phyloP scores from a whole-genome alignment of 306 rosid species.

The Fagus sylvatica region DNA sequence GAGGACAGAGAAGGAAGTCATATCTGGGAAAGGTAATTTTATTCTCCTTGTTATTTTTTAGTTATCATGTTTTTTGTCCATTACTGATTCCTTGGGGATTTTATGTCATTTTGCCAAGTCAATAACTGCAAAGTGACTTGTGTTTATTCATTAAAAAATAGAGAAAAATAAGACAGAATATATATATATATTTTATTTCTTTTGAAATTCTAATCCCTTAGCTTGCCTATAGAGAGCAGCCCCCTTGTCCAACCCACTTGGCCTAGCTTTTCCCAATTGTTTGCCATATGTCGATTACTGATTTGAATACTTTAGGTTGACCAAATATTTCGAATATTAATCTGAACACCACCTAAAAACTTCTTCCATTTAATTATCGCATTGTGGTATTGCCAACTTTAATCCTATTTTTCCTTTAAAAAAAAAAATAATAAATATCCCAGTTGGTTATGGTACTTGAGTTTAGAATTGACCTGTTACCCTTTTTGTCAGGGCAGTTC shows the following conservation, averaged over 20 bases:
- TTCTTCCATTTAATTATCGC: slow-evolving; percentile 8
- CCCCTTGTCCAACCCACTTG: neutral
- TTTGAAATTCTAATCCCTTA: neutral
- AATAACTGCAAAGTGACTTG: neutral
- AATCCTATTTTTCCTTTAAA: neutral
- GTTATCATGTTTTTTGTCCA: neutral
- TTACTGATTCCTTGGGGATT: neutral
- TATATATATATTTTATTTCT: too few species aligned
- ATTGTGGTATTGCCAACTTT: neutral
- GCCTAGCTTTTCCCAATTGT: neutral
- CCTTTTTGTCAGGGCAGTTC: slow-evolving; percentile 75
- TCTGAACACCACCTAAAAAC: too few species aligned
- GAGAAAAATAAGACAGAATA: too few species aligned
- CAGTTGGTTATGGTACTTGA: slow-evolving; percentile 15
- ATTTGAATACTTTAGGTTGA: neutral
- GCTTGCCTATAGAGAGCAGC: neutral
- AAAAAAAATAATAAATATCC: neutral
- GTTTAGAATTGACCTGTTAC: slow-evolving; percentile 27
- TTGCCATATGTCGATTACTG: neutral
- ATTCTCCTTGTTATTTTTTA: neutral
- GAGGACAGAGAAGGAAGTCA: slow-evolving; percentile 93
- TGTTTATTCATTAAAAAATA: too few species aligned
- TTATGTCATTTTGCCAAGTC: neutral
- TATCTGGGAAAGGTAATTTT: slow-evolving; percentile 81
- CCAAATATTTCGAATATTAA: too few species aligned